These are phyloP conservation scores for Circinella minor DNA, from an alignment of 371 early-diverging fungal genomes.

Conservation along the genomic window DNA sequence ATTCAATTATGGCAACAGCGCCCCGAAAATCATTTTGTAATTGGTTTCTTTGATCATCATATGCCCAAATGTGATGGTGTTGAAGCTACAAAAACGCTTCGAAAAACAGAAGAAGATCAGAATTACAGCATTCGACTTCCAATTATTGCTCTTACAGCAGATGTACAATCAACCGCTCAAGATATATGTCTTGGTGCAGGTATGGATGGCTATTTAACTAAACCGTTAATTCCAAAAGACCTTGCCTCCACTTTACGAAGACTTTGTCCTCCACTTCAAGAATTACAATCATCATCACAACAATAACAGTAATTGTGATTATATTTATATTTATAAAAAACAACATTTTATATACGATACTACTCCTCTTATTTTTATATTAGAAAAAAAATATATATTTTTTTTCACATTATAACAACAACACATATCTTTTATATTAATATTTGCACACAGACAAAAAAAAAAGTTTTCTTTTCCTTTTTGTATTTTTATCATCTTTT, in stretches of 20 bases:
- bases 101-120: slow-evolving; percentile 34
- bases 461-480: not conserved
- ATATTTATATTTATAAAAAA: no score
- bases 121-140: slow-evolving; percentile 34
- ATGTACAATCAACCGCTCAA: slow-evolving; percentile 56
- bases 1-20: slow-evolving; percentile 40
- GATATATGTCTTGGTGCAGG: slow-evolving; percentile 57
- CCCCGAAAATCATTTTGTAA: slow-evolving; percentile 37
- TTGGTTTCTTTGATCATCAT: slow-evolving; percentile 58
- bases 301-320: not conserved
- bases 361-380: slow-evolving; percentile 1
- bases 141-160: slow-evolving; percentile 64
- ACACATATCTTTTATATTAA: no score
- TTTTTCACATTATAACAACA: no score
- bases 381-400: not conserved
- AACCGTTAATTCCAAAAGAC: slow-evolving; percentile 57
- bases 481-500: slow-evolving; percentile 1
- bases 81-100: slow-evolving; percentile 58
- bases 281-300: not conserved
- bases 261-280: slow-evolving; percentile 21
- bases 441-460: no score
- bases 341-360: not conserved
- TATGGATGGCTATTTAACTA: slow-evolving; percentile 68
- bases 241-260: slow-evolving; percentile 35
- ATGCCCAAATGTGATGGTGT: slow-evolving; percentile 64